phyloP scores from a whole-genome alignment of 1,139 yeast genomes.

The Pichia sp. region DNA sequence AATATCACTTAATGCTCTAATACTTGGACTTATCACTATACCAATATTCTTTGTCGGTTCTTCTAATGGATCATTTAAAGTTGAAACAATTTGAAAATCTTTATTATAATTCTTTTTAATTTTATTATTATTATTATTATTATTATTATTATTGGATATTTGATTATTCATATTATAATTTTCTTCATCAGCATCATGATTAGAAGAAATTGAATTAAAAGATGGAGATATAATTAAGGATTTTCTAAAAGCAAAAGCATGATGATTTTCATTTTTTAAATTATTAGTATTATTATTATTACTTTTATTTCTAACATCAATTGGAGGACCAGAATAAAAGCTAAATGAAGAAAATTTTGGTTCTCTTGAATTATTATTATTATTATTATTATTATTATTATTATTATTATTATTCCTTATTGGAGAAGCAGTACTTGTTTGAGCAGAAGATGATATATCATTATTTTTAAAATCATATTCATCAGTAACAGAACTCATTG shows the following conservation, averaged over 20 bases:
- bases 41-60: conserved; percentile 29
- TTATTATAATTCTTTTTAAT: conserved; percentile 12
- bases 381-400: neutral
- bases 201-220: conserved; percentile 28
- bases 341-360: conserved; percentile 19
- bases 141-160: neutral
- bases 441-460: conserved; percentile 31
- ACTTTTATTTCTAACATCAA: conserved; percentile 19
- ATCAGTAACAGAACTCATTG: conserved; percentile 27
- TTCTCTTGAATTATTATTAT: conserved; percentile 1
- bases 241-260: conserved; percentile 42
- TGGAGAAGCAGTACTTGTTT: conserved; percentile 30
- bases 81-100: conserved; percentile 32
- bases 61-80: conserved; percentile 23
- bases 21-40: conserved; percentile 48
- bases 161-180: neutral
- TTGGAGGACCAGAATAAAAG: conserved; percentile 34
- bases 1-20: conserved; percentile 46
- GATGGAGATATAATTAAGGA: conserved; percentile 46
- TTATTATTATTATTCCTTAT: neutral
- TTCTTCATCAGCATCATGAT: neutral
- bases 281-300: conserved; percentile 17
- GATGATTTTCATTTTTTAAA: conserved; percentile 27
- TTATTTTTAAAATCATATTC: conserved; percentile 28
- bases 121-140: no score